Conservation (phyloP, 805 yeast species). For the Cyberlindnera suaveolens region DNA sequence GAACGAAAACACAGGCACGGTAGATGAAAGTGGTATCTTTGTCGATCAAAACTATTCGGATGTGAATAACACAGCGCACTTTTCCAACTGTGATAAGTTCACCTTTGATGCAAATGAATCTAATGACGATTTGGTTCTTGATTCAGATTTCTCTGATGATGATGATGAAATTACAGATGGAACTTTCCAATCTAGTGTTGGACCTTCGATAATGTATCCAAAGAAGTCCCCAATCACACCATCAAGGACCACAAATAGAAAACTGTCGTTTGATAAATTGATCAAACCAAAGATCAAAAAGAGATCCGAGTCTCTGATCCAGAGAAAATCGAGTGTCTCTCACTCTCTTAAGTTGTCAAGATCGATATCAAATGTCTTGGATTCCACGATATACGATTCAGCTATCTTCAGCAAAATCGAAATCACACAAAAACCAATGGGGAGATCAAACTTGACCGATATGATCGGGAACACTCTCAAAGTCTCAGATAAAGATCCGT, state of each 20-base stretch:
- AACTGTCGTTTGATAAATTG: slow-evolving; percentile 17
- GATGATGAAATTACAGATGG: slow-evolving; percentile 36
- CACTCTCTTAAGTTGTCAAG: slow-evolving; percentile 1
- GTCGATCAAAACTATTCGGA: slow-evolving; percentile 21
- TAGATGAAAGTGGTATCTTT: slow-evolving; percentile 15
- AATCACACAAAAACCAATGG: background rate
- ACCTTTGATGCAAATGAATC: slow-evolving; percentile 20
- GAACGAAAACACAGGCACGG: slow-evolving; percentile 6
- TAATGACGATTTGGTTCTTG: slow-evolving; percentile 23
- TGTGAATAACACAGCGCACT: slow-evolving; percentile 15
- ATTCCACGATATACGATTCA: background rate
- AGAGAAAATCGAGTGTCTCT: background rate
- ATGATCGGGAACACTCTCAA: slow-evolving; percentile 34
- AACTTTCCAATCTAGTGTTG: slow-evolving; percentile 28
- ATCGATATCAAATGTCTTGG: slow-evolving; percentile 1
- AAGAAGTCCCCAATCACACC: slow-evolving; percentile 5
- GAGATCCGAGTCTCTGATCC: slow-evolving; percentile 13
- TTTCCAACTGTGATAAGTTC: slow-evolving; percentile 11
- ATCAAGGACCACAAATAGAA: slow-evolving; percentile 11
- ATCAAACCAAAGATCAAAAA: slow-evolving; percentile 9
- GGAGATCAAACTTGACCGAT: slow-evolving; percentile 34
- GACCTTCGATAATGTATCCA: background rate
- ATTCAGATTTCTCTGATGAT: slow-evolving; percentile 32
- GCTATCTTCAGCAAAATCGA: slow-evolving; percentile 3
- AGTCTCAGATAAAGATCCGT: slow-evolving; percentile 29